Percentiles rank a stretch among this genome's conserved stretches.
Evolutionary conservation across 2,329 filamentous ascomycete genomes (phyloP).

Genomic region (Monosporascus cannonballus): DNA sequence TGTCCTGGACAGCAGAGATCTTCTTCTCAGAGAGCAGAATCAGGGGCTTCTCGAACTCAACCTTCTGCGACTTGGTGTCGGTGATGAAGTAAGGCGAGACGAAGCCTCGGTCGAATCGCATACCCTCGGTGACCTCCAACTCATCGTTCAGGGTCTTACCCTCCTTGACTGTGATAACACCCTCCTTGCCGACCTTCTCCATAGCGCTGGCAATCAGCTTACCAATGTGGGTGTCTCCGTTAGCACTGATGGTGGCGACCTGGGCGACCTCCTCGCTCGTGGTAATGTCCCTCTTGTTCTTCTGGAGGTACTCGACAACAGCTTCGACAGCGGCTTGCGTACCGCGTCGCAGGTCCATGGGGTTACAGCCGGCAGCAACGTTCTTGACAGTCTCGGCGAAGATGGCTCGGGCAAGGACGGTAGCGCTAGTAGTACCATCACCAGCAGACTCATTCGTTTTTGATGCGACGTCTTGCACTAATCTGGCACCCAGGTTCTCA

Average conservation of each 20-base stretch:
- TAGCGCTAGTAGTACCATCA: constrained; percentile 97
- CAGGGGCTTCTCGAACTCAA: constrained; percentile 98
- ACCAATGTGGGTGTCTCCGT: constrained; percentile 92
- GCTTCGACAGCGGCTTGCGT: constrained; percentile 95
- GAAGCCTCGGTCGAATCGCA: constrained; percentile 99
- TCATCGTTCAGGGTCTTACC: constrained; percentile 97
- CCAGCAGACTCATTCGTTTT: constrained; percentile 99
- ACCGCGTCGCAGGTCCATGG: constrained; percentile 95
- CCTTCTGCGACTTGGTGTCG: constrained; percentile 96
- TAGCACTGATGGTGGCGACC: constrained; percentile 96
- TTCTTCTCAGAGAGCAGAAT: constrained; percentile 99
- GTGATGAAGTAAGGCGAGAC: constrained; percentile 99
- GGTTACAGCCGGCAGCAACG: constrained; percentile 98
- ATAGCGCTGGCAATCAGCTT: constrained; percentile 95
- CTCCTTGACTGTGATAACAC: constrained; percentile 99
- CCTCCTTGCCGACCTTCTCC: constrained; percentile 99
- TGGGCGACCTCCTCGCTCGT: constrained; percentile 96
- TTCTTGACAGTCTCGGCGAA: constrained; percentile 99
- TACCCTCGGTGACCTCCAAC: constrained; percentile 98
- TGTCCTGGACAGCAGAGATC: constrained; percentile 98
- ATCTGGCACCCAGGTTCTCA: constrained; percentile 95
- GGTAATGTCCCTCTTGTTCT: constrained; percentile 97
- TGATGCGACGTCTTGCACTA: constrained; percentile 95
- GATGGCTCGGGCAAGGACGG: constrained; percentile 93
- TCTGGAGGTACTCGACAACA: constrained; percentile 88